These are phyloP conservation scores for Naganishia cerealis DNA, from an alignment of 1,284 basidiomycete genomes.

Conservation along the genomic window DNA sequence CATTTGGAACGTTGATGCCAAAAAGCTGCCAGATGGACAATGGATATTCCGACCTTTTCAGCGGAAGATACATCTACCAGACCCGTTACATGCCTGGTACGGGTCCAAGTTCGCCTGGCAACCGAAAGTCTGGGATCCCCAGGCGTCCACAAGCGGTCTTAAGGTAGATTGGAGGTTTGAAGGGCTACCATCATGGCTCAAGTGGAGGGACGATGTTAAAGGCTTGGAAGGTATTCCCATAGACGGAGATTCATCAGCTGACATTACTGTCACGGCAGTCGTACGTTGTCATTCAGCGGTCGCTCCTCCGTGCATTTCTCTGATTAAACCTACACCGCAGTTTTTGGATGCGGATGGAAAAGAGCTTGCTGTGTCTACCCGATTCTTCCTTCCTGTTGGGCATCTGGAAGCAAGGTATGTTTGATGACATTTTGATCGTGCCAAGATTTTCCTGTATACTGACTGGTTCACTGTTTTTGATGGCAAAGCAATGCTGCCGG, in stretches of 20 bases:
- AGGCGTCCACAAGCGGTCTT: conserved; percentile 75
- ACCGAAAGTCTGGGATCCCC: conserved; percentile 95
- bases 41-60: conserved; percentile 93
- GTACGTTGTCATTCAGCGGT: neutral
- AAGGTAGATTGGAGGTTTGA: conserved; percentile 65
- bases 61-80: conserved; percentile 77
- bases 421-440: neutral
- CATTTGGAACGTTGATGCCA: conserved; percentile 98
- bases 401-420: conserved; percentile 23
- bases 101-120: conserved; percentile 61
- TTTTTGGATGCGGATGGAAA: conserved; percentile 21
- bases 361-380: conserved; percentile 21
- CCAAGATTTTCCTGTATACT: neutral
- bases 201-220: conserved; percentile 74
- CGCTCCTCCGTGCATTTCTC: neutral
- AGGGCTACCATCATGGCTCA: conserved; percentile 79
- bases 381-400: conserved; percentile 21
- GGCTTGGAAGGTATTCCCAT: conserved; percentile 65
- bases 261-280: conserved; percentile 28
- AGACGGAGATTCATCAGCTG: conserved; percentile 21
- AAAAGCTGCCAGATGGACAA: conserved; percentile 69
- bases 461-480: neutral
- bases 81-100: conserved; percentile 65
- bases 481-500: conserved; percentile 9
- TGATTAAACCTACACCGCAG: neutral